Percentiles rank a stretch among this genome's conserved stretches.
Conservation (phyloP, 768 basidiomycete species). For the Boletus patriciae region DNA sequence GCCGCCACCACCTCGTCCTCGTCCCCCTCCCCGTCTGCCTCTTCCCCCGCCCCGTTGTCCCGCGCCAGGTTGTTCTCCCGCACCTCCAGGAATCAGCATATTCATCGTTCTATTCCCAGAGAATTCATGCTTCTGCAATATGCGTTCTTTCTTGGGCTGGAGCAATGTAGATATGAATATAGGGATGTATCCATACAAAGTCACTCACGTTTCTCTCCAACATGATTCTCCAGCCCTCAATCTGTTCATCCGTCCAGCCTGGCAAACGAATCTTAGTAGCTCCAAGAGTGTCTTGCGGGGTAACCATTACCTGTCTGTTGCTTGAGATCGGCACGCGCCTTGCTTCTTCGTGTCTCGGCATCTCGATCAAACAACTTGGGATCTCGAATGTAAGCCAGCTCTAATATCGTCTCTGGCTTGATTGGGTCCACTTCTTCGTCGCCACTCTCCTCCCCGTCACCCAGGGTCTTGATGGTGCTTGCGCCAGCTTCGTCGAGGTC, state of each 20-base stretch:
- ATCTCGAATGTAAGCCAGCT: slow-evolving; percentile 74
- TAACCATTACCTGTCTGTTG: slow-evolving; percentile 57
- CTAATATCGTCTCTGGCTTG: slow-evolving; percentile 63
- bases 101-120: slow-evolving; percentile 51
- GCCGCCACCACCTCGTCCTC: slow-evolving; percentile 42
- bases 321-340: slow-evolving; percentile 63
- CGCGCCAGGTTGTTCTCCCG: slow-evolving; percentile 7
- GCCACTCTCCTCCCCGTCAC: slow-evolving; percentile 56
- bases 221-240: slow-evolving; percentile 93
- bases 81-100: background rate
- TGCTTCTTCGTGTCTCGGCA: slow-evolving; percentile 66
- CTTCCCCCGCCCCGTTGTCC: slow-evolving; percentile 16
- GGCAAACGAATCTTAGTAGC: background rate
- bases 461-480: slow-evolving; percentile 46
- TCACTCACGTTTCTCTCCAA: slow-evolving; percentile 78
- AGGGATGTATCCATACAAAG: slow-evolving; percentile 6
- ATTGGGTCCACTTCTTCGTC: slow-evolving; percentile 36
- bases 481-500: slow-evolving; percentile 47
- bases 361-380: slow-evolving; percentile 78
- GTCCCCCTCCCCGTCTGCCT: slow-evolving; percentile 39
- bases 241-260: slow-evolving; percentile 82
- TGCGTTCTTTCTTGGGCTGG: slow-evolving; percentile 72
- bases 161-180: slow-evolving; percentile 7
- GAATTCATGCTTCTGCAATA: slow-evolving; percentile 76
- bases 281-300: background rate